A percentile compares a stretch with the other conserved stretches of the same genome.
phyloP scores from a whole-genome alignment of 345 rosid species.

The Passiflora organensis region DNA sequence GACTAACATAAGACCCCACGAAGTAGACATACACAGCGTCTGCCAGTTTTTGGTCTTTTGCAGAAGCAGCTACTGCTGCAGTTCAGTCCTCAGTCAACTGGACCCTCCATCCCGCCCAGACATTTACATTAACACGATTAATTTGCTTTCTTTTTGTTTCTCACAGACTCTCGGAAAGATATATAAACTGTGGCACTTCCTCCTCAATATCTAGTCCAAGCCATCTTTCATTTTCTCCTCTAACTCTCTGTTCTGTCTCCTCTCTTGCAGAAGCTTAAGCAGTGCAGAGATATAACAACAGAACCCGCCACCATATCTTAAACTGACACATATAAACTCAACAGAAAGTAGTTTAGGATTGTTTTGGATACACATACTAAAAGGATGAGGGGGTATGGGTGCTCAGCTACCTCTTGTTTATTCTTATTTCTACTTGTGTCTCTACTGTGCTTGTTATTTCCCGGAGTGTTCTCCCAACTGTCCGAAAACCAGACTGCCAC shows the following conservation, averaged over 20 bases:
- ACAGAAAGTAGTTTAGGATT: background rate
- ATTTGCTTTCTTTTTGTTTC: too few relatives aligned
- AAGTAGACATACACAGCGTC: background rate
- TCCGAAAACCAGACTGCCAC: conserved; percentile 32
- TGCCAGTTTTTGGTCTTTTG: background rate
- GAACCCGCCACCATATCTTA: too few relatives aligned
- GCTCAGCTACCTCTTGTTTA: background rate
- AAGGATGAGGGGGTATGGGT: conserved; percentile 14
- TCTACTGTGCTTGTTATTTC: conserved; percentile 17
- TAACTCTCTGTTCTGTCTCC: background rate
- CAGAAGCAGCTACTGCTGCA: background rate
- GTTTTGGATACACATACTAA: background rate
- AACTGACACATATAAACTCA: too few relatives aligned
- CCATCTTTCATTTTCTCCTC: background rate
- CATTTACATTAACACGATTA: too few relatives aligned
- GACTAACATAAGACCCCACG: background rate
- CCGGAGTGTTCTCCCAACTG: conserved; percentile 26
- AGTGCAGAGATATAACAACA: too few relatives aligned
- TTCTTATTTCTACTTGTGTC: conserved; percentile 10
- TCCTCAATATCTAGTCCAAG: too few relatives aligned
- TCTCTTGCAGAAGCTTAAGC: too few relatives aligned
- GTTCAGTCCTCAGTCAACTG: conserved; percentile 19
- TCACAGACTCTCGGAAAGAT: too few relatives aligned
- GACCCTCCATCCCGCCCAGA: conserved; percentile 9
- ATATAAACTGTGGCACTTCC: too few relatives aligned